These are phyloP conservation scores for Peniophora sp. DNA, from an alignment of 1,284 basidiomycete genomes.

Conservation along the genomic window DNA sequence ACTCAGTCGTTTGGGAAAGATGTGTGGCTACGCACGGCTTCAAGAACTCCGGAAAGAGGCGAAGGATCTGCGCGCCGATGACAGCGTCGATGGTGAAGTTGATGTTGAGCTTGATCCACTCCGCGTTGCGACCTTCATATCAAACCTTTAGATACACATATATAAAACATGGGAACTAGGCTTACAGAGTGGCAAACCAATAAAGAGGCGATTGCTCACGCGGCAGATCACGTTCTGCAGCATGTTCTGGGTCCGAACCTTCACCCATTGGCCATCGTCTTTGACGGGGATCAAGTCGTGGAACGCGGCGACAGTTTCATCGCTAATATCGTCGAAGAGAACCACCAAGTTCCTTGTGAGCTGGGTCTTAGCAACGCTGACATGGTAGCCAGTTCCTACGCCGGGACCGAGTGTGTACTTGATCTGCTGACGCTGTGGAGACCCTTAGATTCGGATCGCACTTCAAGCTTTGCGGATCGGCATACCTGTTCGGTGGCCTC, in stretches of 20 bases:
- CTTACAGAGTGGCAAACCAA: conserved; percentile 19
- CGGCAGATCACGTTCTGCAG: conserved; percentile 17
- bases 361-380: conserved; percentile 23
- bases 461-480: neutral
- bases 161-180: neutral
- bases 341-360: conserved; percentile 28
- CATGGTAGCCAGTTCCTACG: conserved; percentile 27
- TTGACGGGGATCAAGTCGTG: conserved; percentile 19
- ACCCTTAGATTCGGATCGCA: neutral
- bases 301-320: conserved; percentile 29
- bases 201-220: conserved; percentile 18
- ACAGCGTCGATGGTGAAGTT: conserved; percentile 14
- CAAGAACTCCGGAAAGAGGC: conserved; percentile 11
- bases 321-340: conserved; percentile 26
- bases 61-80: conserved; percentile 11
- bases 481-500: conserved; percentile 19
- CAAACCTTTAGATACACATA: too few relatives aligned
- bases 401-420: conserved; percentile 29
- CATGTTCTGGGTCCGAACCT: conserved; percentile 6
- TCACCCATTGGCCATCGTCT: conserved; percentile 16
- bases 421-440: conserved; percentile 24
- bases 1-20: too few relatives aligned
- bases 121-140: too few relatives aligned
- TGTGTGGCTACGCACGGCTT: conserved; percentile 7
- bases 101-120: conserved; percentile 13